Conservation (phyloP, 495 filamentous ascomycete genomes). For the Penicillium pulvis region DNA sequence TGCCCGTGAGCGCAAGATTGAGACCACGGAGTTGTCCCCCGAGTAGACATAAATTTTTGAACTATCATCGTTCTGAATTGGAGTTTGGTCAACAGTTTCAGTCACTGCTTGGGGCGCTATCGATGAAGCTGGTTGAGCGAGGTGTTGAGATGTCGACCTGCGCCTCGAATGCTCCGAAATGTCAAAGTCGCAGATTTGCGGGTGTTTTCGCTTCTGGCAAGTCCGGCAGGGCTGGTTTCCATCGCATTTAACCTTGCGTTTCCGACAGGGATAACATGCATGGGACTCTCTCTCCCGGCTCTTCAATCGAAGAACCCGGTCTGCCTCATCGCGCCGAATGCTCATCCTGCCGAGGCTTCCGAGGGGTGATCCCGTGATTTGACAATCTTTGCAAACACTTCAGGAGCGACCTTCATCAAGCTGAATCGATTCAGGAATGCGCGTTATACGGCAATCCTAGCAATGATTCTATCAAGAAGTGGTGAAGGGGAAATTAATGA, state of each 20-base stretch:
- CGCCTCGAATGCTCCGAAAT: constrained; percentile 1
- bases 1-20: constrained; percentile 41
- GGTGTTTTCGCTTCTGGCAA: constrained; percentile 34
- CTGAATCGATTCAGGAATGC: no score
- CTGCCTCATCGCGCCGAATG: constrained; percentile 25
- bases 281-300: constrained; percentile 36
- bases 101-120: not conserved
- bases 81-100: not conserved
- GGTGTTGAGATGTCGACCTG: not conserved
- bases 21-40: constrained; percentile 42
- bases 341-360: constrained; percentile 17
- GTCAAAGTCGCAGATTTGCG: constrained; percentile 41
- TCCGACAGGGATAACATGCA: constrained; percentile 44
- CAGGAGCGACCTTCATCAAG: not conserved
- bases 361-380: not conserved
- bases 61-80: constrained; percentile 19
- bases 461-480: not conserved
- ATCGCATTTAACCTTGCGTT: constrained; percentile 47
- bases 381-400: not conserved
- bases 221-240: constrained; percentile 35
- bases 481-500: not conserved
- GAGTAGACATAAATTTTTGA: constrained; percentile 44
- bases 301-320: constrained; percentile 35
- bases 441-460: no score
- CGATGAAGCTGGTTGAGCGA: constrained; percentile 2